Conservation (phyloP, 2,329 filamentous ascomycete species). For the Bertia moriformis region DNA sequence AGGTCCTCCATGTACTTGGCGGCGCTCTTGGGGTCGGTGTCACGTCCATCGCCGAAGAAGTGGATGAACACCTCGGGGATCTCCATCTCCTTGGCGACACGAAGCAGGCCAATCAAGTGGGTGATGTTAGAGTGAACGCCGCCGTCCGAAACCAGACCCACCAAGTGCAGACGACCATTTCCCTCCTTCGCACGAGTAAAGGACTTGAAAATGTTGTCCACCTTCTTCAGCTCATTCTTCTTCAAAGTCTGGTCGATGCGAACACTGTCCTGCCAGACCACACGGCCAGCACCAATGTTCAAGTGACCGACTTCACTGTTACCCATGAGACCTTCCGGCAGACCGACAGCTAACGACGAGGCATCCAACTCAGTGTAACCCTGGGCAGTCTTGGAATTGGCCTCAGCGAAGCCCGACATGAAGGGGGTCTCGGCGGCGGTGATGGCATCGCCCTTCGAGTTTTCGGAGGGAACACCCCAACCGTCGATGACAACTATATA, state of each 20-base stretch:
- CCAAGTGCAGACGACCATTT: conserved; percentile 83
- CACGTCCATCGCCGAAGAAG: conserved; percentile 96
- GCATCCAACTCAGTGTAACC: conserved; percentile 89
- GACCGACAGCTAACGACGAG: conserved; percentile 84
- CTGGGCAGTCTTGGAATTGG: conserved; percentile 52
- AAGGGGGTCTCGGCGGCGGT: conserved; percentile 80
- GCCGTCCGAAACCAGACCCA: conserved; percentile 84
- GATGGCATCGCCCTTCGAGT: conserved; percentile 87
- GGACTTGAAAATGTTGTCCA: conserved; percentile 61
- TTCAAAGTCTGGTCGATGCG: conserved; percentile 89
- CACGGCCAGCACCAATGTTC: conserved; percentile 93
- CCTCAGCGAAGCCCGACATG: conserved; percentile 65
- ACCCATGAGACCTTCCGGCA: conserved; percentile 95
- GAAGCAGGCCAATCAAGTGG: conserved; percentile 75
- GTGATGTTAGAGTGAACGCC: conserved; percentile 95
- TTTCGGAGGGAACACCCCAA: conserved; percentile 76
- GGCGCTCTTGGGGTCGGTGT: conserved; percentile 92
- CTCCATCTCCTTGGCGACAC: conserved; percentile 75
- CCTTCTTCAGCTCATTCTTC: conserved; percentile 64
- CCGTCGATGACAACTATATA: conserved; percentile 89
- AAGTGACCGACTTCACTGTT: conserved; percentile 97
- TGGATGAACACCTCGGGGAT: conserved; percentile 92
- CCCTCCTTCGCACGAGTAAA: conserved; percentile 71
- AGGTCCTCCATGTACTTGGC: conserved; percentile 78
- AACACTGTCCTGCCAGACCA: conserved; percentile 97